Conservation (phyloP, 2,329 filamentous ascomycete genomes). For the Mycosphaerella arachidis region DNA sequence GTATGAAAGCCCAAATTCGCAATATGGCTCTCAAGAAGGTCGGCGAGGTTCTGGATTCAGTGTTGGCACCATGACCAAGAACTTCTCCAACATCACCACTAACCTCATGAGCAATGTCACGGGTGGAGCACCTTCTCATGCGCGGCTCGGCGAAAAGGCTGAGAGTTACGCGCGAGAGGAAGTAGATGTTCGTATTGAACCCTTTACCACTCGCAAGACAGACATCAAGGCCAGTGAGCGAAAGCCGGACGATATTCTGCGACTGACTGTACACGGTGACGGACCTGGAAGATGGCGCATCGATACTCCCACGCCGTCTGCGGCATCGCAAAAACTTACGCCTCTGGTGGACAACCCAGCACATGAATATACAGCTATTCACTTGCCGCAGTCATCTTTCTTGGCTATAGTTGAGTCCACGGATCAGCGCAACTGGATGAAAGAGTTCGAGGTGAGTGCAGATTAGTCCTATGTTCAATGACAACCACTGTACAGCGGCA, state of each 20-base stretch:
- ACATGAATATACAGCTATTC: conserved; percentile 41
- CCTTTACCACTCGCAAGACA: conserved; percentile 64
- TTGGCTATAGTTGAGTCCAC: conserved; percentile 66
- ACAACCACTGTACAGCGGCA: too few species aligned
- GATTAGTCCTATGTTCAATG: neutral
- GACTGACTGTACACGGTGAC: conserved; percentile 67
- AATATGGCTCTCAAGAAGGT: conserved; percentile 24
- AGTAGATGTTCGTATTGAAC: conserved; percentile 58
- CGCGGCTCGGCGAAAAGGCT: conserved; percentile 50
- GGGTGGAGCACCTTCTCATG: conserved; percentile 35
- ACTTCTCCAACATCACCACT: conserved; percentile 33
- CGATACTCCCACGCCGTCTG: conserved; percentile 59
- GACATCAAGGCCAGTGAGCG: conserved; percentile 58
- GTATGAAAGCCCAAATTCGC: conserved; percentile 55
- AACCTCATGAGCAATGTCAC: conserved; percentile 33
- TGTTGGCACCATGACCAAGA: conserved; percentile 33
- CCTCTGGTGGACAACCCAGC: conserved; percentile 38
- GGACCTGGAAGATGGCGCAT: conserved; percentile 62
- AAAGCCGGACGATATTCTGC: conserved; percentile 59
- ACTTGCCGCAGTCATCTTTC: conserved; percentile 36
- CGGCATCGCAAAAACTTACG: conserved; percentile 35
- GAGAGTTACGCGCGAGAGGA: conserved; percentile 59
- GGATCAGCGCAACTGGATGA: conserved; percentile 75
- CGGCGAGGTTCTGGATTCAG: conserved; percentile 24
- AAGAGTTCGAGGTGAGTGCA: conserved; percentile 46